Evolutionary conservation across 768 basidiomycete species (phyloP).

Genomic region (Rubroboletus pulcherrimus): DNA sequence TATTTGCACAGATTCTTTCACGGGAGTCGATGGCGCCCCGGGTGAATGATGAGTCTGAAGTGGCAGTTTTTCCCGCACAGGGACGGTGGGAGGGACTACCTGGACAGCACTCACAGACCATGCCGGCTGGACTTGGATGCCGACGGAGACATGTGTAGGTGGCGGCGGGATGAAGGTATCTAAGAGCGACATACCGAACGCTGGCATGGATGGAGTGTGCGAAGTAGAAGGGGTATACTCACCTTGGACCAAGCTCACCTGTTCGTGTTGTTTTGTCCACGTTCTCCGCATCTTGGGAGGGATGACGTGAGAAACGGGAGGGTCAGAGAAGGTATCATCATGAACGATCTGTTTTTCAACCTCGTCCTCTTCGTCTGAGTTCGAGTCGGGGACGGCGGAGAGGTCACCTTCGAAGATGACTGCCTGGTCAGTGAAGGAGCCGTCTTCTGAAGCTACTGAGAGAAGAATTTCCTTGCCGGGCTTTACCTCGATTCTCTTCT

Average conservation of each 20-base stretch:
- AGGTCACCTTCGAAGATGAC: conserved; percentile 58
- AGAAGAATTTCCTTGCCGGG: conserved; percentile 70
- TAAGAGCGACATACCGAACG: conserved; percentile 28
- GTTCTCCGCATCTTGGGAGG: conserved; percentile 65
- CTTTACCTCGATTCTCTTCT: conserved; percentile 66
- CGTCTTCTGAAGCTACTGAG: conserved; percentile 51
- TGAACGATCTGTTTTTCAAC: conserved; percentile 38
- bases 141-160: conserved; percentile 38
- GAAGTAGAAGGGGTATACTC: conserved; percentile 24
- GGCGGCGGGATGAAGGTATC: conserved; percentile 24
- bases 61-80: conserved; percentile 10
- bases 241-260: conserved; percentile 39
- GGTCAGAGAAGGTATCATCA: conserved; percentile 39
- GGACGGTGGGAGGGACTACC: conserved; percentile 21
- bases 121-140: conserved; percentile 41
- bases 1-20: conserved; percentile 8
- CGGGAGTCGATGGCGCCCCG: conserved; percentile 8
- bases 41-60: conserved; percentile 3
- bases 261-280: conserved; percentile 51
- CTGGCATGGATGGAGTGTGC: conserved; percentile 17
- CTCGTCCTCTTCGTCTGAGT: conserved; percentile 38
- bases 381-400: conserved; percentile 23
- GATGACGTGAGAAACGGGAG: conserved; percentile 36
- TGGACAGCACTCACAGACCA: conserved; percentile 40
- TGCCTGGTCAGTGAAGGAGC: conserved; percentile 51